Evolutionary conservation across 2,329 filamentous ascomycete species (phyloP), one percentile per base, ranked within the genome.

Genomic region (Pseudogymnoascus sp.): DNA sequence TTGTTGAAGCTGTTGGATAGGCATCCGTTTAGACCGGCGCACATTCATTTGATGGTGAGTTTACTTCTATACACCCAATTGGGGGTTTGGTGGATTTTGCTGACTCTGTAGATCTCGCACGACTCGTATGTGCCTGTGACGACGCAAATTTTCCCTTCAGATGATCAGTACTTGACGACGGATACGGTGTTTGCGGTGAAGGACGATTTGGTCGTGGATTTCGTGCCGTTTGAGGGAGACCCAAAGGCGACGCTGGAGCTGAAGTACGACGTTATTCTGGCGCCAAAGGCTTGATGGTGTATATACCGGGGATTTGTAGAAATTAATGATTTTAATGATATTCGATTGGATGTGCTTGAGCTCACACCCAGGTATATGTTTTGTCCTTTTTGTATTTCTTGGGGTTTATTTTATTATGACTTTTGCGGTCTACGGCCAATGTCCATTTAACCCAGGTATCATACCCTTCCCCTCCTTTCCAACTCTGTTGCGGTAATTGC

Each of bases 101-200:
- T 21, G 25, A 59, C 58, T 10, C 25, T 7, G 1, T 59, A 59
- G 58, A 59, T 81, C 63, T 83, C 83, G 3, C 80, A 82, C 62
- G 79, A 80, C n/a, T 84, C 85, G 3, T 89, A 87, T 77, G 86
- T 85, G 70, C 77, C 85, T 79, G 67, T 89, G 65, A 87, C 87
- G 0, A 89, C 88, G 0, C 88, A 91, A 73, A 84, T 91, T 60
- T 91, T 90, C 72, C 87, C 89, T 73, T 79, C 80, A 65, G 78
- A 83, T 65, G 83, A 87, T 75, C 81, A 83, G 58, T 88, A 88
- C 72, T 77, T 90, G 58, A 71, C 72, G 58, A 74, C 74, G 27
- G 74, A 76, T 66, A 75, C 74, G 39, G 78, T 79, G 61, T 80
- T 78, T 64, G 79, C 79, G 61, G 79, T 81, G 70, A 81, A 81